phyloP scores from a whole-genome alignment of 2,329 filamentous ascomycete genomes.

The Fusarium sororula region DNA sequence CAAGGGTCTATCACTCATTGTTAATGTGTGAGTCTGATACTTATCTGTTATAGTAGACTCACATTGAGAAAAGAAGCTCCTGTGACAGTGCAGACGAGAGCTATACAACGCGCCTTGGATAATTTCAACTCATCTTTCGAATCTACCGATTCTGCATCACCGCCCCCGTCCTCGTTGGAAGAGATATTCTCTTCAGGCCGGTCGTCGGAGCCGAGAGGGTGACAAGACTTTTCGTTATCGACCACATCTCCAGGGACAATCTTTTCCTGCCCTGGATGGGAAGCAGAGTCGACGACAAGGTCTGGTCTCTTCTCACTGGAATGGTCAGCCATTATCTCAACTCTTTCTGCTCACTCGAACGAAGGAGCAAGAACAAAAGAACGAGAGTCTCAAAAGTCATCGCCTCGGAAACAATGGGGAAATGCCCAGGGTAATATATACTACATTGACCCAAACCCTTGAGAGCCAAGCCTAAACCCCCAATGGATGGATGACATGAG shows the following conservation, averaged over 20 bases:
- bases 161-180: background rate
- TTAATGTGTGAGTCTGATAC: background rate
- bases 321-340: constrained; percentile 9
- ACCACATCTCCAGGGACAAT: background rate
- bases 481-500: constrained; percentile 5
- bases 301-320: constrained; percentile 23
- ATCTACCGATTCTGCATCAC: constrained; percentile 27
- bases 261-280: constrained; percentile 1
- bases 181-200: background rate
- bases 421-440: constrained; percentile 28
- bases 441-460: background rate
- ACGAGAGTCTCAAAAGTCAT: background rate
- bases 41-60: constrained; percentile 1
- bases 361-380: background rate
- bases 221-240: constrained; percentile 13
- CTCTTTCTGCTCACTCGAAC: background rate
- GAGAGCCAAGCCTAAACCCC: constrained; percentile 25
- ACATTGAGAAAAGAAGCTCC: constrained; percentile 67
- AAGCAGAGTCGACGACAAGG: background rate
- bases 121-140: constrained; percentile 47
- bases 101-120: constrained; percentile 63
- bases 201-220: background rate
- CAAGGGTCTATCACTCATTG: constrained; percentile 35
- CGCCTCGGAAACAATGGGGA: constrained; percentile 8
- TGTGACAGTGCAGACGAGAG: constrained; percentile 62